Evolutionary conservation across 176 grass and related monocot genomes (phyloP), one percentile per base, ranked within the genome.

Genomic region (Triticum monococcum): DNA sequence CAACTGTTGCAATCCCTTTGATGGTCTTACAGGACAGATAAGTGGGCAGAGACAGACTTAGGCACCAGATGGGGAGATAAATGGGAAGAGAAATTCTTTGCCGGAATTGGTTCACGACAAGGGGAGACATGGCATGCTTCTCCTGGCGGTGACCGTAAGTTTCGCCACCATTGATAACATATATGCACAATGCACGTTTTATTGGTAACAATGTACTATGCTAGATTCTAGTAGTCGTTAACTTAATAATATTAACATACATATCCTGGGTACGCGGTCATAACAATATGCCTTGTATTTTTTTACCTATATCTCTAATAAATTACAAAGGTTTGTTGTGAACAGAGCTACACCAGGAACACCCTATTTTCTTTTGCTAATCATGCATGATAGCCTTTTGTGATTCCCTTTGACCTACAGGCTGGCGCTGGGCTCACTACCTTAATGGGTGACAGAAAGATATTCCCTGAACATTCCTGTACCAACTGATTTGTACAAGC

Each of bases 121-220:
- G 97, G 97, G 65, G 97, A 99, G 92, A 99, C 94, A 81, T 99
- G 97, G 97, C 93, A 94, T 94, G 92, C 88, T 76, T 99, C 92
- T 85, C 90, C 91, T 85, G 41, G 79, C 0, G 67, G 87, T 73
- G 94, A 94, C 56, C 92, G 97, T 96, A 96, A 84, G 94, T 90
- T 92, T 38, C 24, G 70, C 83, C 14, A 20, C n/a, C 25, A 52
- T 46, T 75, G 75, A 64, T 80, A 41, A 35, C 22, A 23, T 70
- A 18, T 56, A 56, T 35, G 24, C 31, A 56, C 60, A 41, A 0
- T 26, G 50, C 3, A 2, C 36, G 46, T 59, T 28, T 68, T 68
- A 14, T 8, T 56, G 24, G 25, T 68, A 37, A 5, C 17, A 52
- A 60, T 82, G 1, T 72, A 52, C 12, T 75, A 12, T 16, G 72